Percentiles rank a stretch among this genome's conserved stretches.
Evolutionary conservation across 805 yeast species (phyloP).

Genomic region (Schwanniomyces pseudopolymorphus): DNA sequence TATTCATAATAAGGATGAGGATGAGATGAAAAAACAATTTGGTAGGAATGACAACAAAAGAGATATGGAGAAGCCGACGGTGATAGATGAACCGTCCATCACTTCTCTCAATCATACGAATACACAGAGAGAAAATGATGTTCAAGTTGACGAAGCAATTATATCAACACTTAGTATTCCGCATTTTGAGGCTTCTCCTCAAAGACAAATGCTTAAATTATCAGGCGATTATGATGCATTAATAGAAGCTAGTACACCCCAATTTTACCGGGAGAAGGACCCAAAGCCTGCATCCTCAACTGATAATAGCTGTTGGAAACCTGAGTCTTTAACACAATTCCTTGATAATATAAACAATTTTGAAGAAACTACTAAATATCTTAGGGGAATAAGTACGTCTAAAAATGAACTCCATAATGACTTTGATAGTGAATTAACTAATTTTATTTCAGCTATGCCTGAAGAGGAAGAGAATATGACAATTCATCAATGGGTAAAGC

Average conservation of each 20-base stretch:
- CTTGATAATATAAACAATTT: conserved; percentile 20
- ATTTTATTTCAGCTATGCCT: conserved; percentile 68
- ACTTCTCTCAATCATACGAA: too few species aligned
- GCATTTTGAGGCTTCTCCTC: background rate
- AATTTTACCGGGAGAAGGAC: background rate
- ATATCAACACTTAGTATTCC: too few species aligned
- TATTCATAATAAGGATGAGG: too few species aligned
- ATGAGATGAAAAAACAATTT: too few species aligned
- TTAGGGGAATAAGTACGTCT: conserved; percentile 32
- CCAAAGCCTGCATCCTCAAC: background rate
- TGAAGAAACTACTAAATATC: conserved; percentile 35
- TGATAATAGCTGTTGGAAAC: conserved; percentile 1
- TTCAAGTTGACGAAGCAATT: too few species aligned
- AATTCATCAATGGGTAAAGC: conserved; percentile 65
- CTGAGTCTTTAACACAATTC: background rate
- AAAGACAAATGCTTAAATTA: background rate
- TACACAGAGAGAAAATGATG: background rate
- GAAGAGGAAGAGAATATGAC: conserved; percentile 67
- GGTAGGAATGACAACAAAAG: too few species aligned
- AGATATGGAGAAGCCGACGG: too few species aligned
- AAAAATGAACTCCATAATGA: conserved; percentile 55
- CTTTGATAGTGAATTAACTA: conserved; percentile 61
- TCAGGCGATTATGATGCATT: conserved; percentile 10
- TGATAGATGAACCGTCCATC: too few species aligned
- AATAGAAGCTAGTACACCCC: conserved; percentile 16